phyloP scores from a whole-genome alignment of 2,329 filamentous ascomycete genomes.

The Pyrenophora seminiperda region DNA sequence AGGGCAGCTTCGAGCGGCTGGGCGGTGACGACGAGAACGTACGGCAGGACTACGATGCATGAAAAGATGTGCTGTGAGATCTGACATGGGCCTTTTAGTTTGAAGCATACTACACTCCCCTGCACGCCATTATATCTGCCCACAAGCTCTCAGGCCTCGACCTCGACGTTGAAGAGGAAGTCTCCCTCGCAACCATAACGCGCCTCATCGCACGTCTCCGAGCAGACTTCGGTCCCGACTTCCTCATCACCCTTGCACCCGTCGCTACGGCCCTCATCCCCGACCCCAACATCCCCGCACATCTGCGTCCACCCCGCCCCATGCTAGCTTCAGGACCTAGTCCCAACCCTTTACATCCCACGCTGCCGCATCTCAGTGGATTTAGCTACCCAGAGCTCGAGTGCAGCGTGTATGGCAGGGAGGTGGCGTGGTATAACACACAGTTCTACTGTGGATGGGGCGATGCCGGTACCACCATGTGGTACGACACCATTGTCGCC shows the following conservation, averaged over 20 bases:
- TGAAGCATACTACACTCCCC: slow-evolving; percentile 72
- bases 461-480: slow-evolving; percentile 59
- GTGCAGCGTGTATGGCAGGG: slow-evolving; percentile 37
- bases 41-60: slow-evolving; percentile 10
- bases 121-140: slow-evolving; percentile 67
- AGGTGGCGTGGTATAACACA: slow-evolving; percentile 84
- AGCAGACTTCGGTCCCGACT: slow-evolving; percentile 69
- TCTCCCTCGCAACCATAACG: slow-evolving; percentile 68
- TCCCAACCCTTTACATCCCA: slow-evolving; percentile 43
- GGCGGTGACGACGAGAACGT: slow-evolving; percentile 42
- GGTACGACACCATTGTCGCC: slow-evolving; percentile 60
- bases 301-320: slow-evolving; percentile 37
- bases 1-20: slow-evolving; percentile 68
- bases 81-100: slow-evolving; percentile 57
- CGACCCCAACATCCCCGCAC: slow-evolving; percentile 40
- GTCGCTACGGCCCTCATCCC: slow-evolving; percentile 75
- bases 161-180: slow-evolving; percentile 67
- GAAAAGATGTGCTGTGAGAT: neutral
- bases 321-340: slow-evolving; percentile 35
- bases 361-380: slow-evolving; percentile 70
- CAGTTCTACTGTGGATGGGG: slow-evolving; percentile 96
- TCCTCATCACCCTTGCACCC: slow-evolving; percentile 81
- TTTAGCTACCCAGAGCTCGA: slow-evolving; percentile 82
- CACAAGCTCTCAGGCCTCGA: slow-evolving; percentile 53
- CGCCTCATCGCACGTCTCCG: slow-evolving; percentile 56